Conservation (phyloP, 805 yeast genomes). For the Monosporozyma aerobia region DNA sequence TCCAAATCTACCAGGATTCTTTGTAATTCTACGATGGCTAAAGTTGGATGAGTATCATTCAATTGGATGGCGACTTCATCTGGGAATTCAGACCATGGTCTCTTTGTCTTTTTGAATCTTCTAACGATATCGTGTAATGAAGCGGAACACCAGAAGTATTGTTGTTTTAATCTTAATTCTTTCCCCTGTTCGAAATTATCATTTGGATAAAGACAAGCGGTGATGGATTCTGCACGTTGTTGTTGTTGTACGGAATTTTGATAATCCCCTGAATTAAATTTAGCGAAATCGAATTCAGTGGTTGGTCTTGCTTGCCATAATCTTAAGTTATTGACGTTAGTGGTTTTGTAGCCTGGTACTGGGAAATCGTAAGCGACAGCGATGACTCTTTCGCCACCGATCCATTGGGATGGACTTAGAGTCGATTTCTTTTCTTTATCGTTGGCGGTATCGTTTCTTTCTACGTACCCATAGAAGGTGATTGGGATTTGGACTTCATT, state of each 20-base stretch:
- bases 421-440: conserved; percentile 40
- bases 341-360: conserved; percentile 79
- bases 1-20: conserved; percentile 80
- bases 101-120: conserved; percentile 70
- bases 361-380: conserved; percentile 92
- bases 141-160: conserved; percentile 95
- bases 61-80: conserved; percentile 85
- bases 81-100: conserved; percentile 75
- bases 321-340: conserved; percentile 79
- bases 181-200: conserved; percentile 89
- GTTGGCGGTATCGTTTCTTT: conserved; percentile 42
- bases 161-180: conserved; percentile 87
- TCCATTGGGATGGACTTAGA: conserved; percentile 62
- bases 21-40: conserved; percentile 83
- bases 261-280: conserved; percentile 88
- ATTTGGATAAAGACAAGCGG: conserved; percentile 88
- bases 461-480: conserved; percentile 78
- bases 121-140: conserved; percentile 85
- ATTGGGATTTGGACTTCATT: conserved; percentile 81
- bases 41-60: conserved; percentile 90
- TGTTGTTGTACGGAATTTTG: conserved; percentile 73
- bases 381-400: conserved; percentile 79
- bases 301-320: conserved; percentile 88
- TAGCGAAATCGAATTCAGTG: conserved; percentile 80
- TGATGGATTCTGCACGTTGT: conserved; percentile 84